These are phyloP conservation scores for Claviceps digitariae DNA, from an alignment of 2,329 filamentous ascomycete species.

Conservation along the genomic window DNA sequence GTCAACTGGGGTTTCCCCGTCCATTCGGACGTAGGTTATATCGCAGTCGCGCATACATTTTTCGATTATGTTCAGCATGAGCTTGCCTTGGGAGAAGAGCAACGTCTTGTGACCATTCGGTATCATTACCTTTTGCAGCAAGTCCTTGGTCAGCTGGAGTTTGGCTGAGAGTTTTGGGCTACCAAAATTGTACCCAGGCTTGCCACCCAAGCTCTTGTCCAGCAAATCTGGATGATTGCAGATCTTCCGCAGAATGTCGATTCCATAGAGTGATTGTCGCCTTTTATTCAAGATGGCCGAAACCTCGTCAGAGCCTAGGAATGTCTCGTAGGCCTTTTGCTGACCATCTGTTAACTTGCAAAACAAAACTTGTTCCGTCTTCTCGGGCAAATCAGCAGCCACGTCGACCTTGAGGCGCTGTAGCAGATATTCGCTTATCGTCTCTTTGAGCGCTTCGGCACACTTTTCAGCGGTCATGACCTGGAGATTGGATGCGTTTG, in stretches of 20 bases:
- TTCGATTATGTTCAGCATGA: slow-evolving; percentile 92
- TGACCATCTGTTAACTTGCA: slow-evolving; percentile 77
- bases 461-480: slow-evolving; percentile 91
- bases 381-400: slow-evolving; percentile 83
- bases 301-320: slow-evolving; percentile 74
- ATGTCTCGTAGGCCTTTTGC: slow-evolving; percentile 65
- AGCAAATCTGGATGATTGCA: slow-evolving; percentile 93
- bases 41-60: slow-evolving; percentile 59
- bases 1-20: slow-evolving; percentile 80
- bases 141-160: slow-evolving; percentile 82
- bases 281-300: slow-evolving; percentile 63
- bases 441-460: slow-evolving; percentile 83
- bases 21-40: slow-evolving; percentile 77
- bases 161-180: slow-evolving; percentile 73
- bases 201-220: slow-evolving; percentile 42
- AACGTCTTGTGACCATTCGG: slow-evolving; percentile 83
- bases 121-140: slow-evolving; percentile 74
- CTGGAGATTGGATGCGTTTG: slow-evolving; percentile 85
- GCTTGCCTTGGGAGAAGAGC: slow-evolving; percentile 82
- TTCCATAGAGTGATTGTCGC: slow-evolving; percentile 72
- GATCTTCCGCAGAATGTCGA: slow-evolving; percentile 87
- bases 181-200: slow-evolving; percentile 64
- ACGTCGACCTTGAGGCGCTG: slow-evolving; percentile 91
- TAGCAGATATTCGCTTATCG: slow-evolving; percentile 83
- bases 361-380: slow-evolving; percentile 91